A percentile compares a stretch with the other conserved stretches of the same genome.
phyloP scores from a whole-genome alignment of 371 early-diverging fungal species.

The Sporodiniella umbellata region DNA sequence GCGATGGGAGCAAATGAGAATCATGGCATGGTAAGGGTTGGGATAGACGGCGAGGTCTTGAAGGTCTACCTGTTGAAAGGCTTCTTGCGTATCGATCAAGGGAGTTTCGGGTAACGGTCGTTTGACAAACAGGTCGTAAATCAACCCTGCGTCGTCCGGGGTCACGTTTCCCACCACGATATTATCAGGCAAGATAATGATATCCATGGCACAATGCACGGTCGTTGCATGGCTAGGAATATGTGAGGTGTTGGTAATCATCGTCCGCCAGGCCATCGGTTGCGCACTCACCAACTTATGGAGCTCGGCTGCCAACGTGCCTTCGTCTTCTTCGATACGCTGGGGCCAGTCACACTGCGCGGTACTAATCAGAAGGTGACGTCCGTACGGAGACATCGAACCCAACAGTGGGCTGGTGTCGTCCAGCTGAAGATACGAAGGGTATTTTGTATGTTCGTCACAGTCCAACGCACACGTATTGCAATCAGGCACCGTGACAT shows the following conservation, averaged over 20 bases:
- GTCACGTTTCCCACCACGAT: constrained; percentile 55
- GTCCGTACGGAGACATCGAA: constrained; percentile 70
- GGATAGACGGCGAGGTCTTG: constrained; percentile 31
- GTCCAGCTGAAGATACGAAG: constrained; percentile 67
- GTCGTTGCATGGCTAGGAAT: constrained; percentile 23
- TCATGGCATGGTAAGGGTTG: constrained; percentile 46
- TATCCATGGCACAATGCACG: constrained; percentile 26
- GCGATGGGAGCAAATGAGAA: constrained; percentile 78
- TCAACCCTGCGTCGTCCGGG: constrained; percentile 38
- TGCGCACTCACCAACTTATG: constrained; percentile 15
- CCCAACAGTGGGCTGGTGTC: constrained; percentile 44
- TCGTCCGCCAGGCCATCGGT: constrained; percentile 30
- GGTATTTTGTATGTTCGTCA: constrained; percentile 60
- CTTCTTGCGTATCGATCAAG: constrained; percentile 1
- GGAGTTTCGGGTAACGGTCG: constrained; percentile 31
- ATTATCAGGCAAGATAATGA: constrained; percentile 54
- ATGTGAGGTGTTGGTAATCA: constrained; percentile 54
- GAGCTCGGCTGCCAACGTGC: constrained; percentile 44
- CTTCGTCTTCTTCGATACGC: constrained; percentile 56
- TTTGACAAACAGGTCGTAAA: constrained; percentile 47
- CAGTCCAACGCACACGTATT: constrained; percentile 44
- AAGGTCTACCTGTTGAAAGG: constrained; percentile 4
- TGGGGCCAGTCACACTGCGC: constrained; percentile 64
- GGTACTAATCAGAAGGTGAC: constrained; percentile 67
- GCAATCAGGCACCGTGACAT: constrained; percentile 34